Percentiles rank a stretch among this genome's conserved stretches.
Conservation (phyloP, 495 filamentous ascomycete species). For the Tuber umbilicatum region DNA sequence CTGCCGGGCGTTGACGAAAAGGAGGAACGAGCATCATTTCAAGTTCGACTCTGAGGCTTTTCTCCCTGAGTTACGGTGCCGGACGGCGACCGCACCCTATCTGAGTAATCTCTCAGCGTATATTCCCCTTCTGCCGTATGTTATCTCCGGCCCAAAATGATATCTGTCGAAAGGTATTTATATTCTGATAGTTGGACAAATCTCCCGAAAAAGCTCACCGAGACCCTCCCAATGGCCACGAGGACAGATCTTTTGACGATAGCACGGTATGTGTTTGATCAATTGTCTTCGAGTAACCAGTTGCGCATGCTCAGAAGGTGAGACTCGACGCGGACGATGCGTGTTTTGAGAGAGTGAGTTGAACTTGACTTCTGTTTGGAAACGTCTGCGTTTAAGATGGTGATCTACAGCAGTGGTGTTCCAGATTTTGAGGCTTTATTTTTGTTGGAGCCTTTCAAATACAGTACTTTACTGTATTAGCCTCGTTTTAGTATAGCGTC, state of each 20-base stretch:
- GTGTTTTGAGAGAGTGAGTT: not conserved
- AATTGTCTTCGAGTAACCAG: not conserved
- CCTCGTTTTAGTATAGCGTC: constrained; percentile 1
- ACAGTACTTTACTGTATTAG: not conserved
- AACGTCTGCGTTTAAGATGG: constrained; percentile 35
- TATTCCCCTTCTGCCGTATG: not conserved
- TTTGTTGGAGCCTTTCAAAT: constrained; percentile 31
- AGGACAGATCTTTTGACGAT: not conserved
- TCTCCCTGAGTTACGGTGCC: not conserved
- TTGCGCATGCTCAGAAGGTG: not conserved
- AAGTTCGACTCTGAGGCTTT: not conserved
- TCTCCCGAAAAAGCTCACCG: not conserved
- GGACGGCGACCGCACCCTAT: not conserved
- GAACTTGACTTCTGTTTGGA: constrained; percentile 4
- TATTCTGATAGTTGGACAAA: not conserved
- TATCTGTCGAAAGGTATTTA: not conserved
- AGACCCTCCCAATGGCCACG: not conserved
- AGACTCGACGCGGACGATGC: not conserved
- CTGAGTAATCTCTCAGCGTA: not conserved
- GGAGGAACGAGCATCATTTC: not conserved
- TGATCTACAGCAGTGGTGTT: constrained; percentile 37
- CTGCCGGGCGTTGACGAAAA: not conserved
- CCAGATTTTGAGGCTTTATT: constrained; percentile 39
- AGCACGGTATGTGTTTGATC: not conserved
- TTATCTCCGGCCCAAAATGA: constrained; percentile 1